A percentile compares a stretch with the other conserved stretches of the same genome.
phyloP scores from a whole-genome alignment of 345 rosid species.

The Brassica juncea region DNA sequence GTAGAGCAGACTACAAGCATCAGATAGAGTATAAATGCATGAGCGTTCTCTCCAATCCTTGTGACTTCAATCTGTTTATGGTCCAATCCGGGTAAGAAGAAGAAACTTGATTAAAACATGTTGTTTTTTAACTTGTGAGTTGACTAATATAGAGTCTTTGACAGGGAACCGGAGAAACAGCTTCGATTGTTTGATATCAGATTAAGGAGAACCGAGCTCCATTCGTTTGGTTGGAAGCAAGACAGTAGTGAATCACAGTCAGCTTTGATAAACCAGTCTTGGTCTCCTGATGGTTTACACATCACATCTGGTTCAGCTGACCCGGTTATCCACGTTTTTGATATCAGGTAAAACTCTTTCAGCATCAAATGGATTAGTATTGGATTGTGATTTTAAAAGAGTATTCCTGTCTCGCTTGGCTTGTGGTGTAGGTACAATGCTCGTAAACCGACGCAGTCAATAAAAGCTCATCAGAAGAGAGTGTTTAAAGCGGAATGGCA shows the following conservation, averaged over 20 bases:
- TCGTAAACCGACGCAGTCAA: slow-evolving; percentile 73
- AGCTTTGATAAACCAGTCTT: slow-evolving; percentile 83
- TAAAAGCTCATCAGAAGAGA: slow-evolving; percentile 82
- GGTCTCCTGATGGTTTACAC: slow-evolving; percentile 92
- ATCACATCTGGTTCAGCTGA: slow-evolving; percentile 91
- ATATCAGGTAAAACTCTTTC: slow-evolving; percentile 56
- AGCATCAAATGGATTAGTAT: neutral
- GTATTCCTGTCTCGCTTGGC: neutral
- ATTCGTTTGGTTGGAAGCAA: slow-evolving; percentile 92
- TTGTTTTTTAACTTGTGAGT: neutral
- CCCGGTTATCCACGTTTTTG: slow-evolving; percentile 84
- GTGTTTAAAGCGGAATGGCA: slow-evolving; percentile 94
- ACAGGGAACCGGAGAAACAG: slow-evolving; percentile 77
- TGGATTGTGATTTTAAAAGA: slow-evolving; percentile 5
- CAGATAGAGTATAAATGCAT: slow-evolving; percentile 91
- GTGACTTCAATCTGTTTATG: slow-evolving; percentile 93
- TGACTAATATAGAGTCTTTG: neutral
- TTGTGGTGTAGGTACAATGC: slow-evolving; percentile 54
- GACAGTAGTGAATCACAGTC: slow-evolving; percentile 94
- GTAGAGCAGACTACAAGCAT: slow-evolving; percentile 75
- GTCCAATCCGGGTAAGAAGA: slow-evolving; percentile 85
- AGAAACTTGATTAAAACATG: neutral
- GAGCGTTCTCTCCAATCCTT: slow-evolving; percentile 90
- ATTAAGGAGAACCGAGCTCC: slow-evolving; percentile 75
- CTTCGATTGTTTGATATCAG: slow-evolving; percentile 79